These are phyloP conservation scores for Aspergillus campestris DNA, from an alignment of 495 filamentous ascomycete species.

Conservation along the genomic window DNA sequence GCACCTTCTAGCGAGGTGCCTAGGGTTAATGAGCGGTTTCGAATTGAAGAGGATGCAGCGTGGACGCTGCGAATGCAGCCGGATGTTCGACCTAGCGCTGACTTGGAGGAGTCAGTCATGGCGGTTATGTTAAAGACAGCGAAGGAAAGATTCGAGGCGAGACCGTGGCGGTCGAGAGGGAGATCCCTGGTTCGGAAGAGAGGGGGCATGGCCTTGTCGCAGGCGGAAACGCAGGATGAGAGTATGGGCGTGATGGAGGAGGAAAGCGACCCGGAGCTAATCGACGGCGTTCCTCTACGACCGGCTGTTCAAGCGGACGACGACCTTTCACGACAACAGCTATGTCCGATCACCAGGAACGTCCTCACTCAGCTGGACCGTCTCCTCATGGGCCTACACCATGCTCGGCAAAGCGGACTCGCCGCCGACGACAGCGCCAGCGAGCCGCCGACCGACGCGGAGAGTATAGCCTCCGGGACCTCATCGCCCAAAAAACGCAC, in stretches of 20 bases:
- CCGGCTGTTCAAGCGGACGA: conserved; percentile 52
- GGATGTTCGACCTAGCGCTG: conserved; percentile 41
- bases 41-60: conserved; percentile 32
- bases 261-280: conserved; percentile 13
- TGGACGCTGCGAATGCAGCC: conserved; percentile 38
- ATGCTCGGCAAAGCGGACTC: conserved; percentile 41
- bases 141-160: conserved; percentile 48
- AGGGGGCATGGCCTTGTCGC: not conserved
- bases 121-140: conserved; percentile 53
- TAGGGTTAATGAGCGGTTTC: conserved; percentile 38
- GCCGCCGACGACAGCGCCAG: conserved; percentile 16
- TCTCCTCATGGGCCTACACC: conserved; percentile 58
- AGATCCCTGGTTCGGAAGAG: not conserved
- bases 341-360: conserved; percentile 56
- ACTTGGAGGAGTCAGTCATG: conserved; percentile 58
- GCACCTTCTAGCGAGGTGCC: conserved; percentile 52
- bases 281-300: conserved; percentile 15
- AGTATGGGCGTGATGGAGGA: conserved; percentile 1
- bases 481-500: conserved; percentile 10
- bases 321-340: conserved; percentile 46
- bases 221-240: conserved; percentile 2
- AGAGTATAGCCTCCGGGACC: conserved; percentile 9
- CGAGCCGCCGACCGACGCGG: conserved; percentile 15
- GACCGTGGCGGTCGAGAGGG: conserved; percentile 20
- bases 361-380: conserved; percentile 58